Percentiles rank a stretch among this genome's conserved stretches.
phyloP scores from a whole-genome alignment of 2,329 filamentous ascomycete genomes.

The Talaromyces sp. region DNA sequence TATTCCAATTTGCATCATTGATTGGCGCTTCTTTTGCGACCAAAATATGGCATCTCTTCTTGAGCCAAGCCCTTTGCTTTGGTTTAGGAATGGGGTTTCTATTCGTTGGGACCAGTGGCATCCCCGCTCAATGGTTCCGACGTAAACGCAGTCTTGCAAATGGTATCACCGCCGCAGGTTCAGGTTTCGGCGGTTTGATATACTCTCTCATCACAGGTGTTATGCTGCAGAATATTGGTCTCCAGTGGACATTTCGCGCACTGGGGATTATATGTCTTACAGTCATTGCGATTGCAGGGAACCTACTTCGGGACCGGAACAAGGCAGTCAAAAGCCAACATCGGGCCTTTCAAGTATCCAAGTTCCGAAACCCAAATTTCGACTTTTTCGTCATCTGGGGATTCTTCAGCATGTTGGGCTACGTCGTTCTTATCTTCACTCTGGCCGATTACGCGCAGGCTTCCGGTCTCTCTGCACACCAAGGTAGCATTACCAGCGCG shows the following conservation, averaged over 20 bases:
- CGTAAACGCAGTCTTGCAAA: slow-evolving; percentile 59
- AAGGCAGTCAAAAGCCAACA: background rate
- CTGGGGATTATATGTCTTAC: slow-evolving; percentile 48
- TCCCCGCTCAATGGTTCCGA: slow-evolving; percentile 63
- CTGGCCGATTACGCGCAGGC: slow-evolving; percentile 54
- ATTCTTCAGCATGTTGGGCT: slow-evolving; percentile 63
- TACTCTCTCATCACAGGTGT: slow-evolving; percentile 59
- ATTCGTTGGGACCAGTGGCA: slow-evolving; percentile 58
- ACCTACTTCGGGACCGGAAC: slow-evolving; percentile 29
- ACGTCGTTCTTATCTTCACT: slow-evolving; percentile 64
- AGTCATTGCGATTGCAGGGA: slow-evolving; percentile 49
- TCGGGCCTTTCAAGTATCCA: background rate
- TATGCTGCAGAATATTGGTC: slow-evolving; percentile 56
- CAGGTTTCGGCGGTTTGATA: slow-evolving; percentile 59
- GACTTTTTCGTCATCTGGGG: slow-evolving; percentile 49
- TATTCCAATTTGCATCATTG: slow-evolving; percentile 54
- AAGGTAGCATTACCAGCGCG: slow-evolving; percentile 3
- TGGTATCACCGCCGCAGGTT: slow-evolving; percentile 58
- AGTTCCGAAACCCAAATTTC: background rate
- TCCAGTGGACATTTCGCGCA: slow-evolving; percentile 62
- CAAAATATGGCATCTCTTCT: slow-evolving; percentile 60
- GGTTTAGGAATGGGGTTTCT: slow-evolving; percentile 63
- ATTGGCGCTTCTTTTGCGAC: slow-evolving; percentile 53
- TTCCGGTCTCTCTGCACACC: background rate
- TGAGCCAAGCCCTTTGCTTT: slow-evolving; percentile 61